Conservation (phyloP, 257 asterid genomes). For the Haberlea rhodopensis region DNA sequence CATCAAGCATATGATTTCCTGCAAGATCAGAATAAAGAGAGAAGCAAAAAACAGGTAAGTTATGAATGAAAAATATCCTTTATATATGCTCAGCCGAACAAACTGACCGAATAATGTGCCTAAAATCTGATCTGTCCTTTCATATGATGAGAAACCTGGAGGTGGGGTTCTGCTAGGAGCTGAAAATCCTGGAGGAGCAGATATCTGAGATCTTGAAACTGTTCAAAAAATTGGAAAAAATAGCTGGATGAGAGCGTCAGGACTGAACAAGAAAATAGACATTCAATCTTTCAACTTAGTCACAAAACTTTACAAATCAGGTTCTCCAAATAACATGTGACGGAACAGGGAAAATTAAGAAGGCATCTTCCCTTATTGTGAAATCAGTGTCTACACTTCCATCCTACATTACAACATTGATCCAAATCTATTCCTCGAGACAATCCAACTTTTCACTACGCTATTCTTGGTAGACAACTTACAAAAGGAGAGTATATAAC, state of each 20-base stretch:
- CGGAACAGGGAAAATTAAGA: too few species aligned
- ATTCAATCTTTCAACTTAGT: background rate
- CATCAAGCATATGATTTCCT: slow-evolving; percentile 60
- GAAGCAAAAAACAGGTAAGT: slow-evolving; percentile 4
- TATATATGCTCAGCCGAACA: slow-evolving; percentile 4
- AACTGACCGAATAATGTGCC: slow-evolving; percentile 56
- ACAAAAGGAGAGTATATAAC: background rate
- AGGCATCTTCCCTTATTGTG: background rate
- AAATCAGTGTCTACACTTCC: too few species aligned
- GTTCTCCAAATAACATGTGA: too few species aligned
- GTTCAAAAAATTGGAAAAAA: slow-evolving; percentile 29
- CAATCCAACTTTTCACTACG: too few species aligned
- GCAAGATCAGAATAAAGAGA: slow-evolving; percentile 29
- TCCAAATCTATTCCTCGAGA: too few species aligned
- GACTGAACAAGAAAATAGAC: too few species aligned
- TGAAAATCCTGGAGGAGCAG: slow-evolving; percentile 97
- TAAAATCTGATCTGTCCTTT: slow-evolving; percentile 54
- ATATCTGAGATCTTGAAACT: slow-evolving; percentile 81
- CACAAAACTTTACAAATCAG: background rate
- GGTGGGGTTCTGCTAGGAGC: slow-evolving; percentile 79
- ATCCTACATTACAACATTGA: too few species aligned
- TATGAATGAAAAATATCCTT: background rate
- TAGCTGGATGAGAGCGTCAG: slow-evolving; percentile 18
- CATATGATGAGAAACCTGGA: slow-evolving; percentile 82
- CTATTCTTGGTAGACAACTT: too few species aligned